Evolutionary conservation across 768 basidiomycete species (phyloP), one percentile per base, ranked within the genome.

Genomic region (Leccinum boreale): DNA sequence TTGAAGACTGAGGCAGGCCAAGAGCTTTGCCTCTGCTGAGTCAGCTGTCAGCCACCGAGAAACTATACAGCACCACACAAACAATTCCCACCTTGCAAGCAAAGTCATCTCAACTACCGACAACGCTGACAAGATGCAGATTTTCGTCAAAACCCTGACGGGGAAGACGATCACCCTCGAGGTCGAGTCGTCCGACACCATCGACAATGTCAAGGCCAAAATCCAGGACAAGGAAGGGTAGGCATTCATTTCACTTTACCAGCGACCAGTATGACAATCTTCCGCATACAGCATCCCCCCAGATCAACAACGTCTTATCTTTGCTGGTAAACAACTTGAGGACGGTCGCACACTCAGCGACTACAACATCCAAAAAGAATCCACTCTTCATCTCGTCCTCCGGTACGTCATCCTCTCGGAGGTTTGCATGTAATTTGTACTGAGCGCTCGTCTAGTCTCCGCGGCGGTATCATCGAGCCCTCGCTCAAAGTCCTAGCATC

Each of bases 341-440:
- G 96, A 98, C 75, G 96, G 96, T 49, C 90, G 96, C 67, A 98
- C 95, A 7, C 80, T 98, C 46, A 89, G 84, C 65, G 96, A 98
- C 78, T 98, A 96, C 82, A 96, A 96, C 80, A 97, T 96, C 71
- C 94, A 95, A 80, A 94, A 95, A 78, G 95, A 98, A 77, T 95
- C 93, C 21, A 98, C 95, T 26, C 91, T 98, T 65, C 95, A 98
- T 79, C 81, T 98, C 67, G 94, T 98, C 65, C 92, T 96, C 75
- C 92, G 93, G 91, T 91, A 60, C 70, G 86, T 68, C 28, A 42
- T 15, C 6, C 17, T 15, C 9, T 19, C n/a, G 7, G 35, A 9
- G n/a, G 19, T 14, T 29, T 28, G 11, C 28, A 15, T 29, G 12
- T 21, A 35, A 10, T 31, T 15, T 14, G 33, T 29, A 29, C 45